A percentile compares a stretch with the other conserved stretches of the same genome.
phyloP scores from a whole-genome alignment of 768 basidiomycete species.

The Cystobasidium onofrii region DNA sequence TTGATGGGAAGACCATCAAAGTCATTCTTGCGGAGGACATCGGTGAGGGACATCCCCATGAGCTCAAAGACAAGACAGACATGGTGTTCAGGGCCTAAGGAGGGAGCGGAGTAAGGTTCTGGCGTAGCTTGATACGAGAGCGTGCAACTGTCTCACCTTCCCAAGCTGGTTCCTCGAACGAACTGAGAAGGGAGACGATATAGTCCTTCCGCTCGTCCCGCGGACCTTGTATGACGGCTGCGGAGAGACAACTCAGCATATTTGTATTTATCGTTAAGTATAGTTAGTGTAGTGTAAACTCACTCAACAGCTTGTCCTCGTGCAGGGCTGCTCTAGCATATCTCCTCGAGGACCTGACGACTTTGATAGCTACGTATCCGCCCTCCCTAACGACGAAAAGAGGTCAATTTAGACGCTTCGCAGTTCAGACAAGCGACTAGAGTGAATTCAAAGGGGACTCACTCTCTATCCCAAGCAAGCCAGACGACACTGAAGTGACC shows the following conservation, averaged over 20 bases:
- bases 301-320: slow-evolving; percentile 31
- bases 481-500: slow-evolving; percentile 18
- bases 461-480: slow-evolving; percentile 25
- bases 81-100: neutral
- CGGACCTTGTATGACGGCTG: slow-evolving; percentile 26
- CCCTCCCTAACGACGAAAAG: neutral
- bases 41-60: slow-evolving; percentile 26
- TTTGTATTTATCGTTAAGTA: neutral
- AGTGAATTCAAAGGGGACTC: neutral
- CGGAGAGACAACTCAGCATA: neutral
- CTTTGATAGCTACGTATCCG: slow-evolving; percentile 17
- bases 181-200: slow-evolving; percentile 13
- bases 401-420: neutral
- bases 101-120: no score
- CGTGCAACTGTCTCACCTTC: slow-evolving; percentile 5
- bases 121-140: no score
- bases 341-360: slow-evolving; percentile 4
- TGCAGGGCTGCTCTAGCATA: slow-evolving; percentile 8
- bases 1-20: slow-evolving; percentile 21
- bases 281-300: neutral
- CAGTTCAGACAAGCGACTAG: neutral
- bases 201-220: slow-evolving; percentile 10
- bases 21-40: slow-evolving; percentile 23
- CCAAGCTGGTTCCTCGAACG: neutral
- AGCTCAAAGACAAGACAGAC: slow-evolving; percentile 29